Conservation (phyloP, 1,139 yeast genomes). For the Candida sp. region DNA sequence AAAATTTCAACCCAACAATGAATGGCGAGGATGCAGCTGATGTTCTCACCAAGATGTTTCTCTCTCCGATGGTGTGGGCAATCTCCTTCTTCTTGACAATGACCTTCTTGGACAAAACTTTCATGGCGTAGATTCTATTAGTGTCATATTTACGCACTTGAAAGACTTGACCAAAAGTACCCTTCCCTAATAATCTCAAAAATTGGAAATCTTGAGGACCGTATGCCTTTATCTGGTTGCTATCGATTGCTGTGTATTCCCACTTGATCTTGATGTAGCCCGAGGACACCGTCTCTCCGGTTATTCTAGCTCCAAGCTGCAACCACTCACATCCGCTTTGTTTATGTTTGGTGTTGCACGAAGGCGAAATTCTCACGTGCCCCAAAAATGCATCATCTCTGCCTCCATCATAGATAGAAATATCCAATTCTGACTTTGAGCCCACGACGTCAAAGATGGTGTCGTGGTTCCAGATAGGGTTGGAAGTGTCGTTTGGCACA, state of each 20-base stretch:
- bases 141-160: conserved; percentile 94
- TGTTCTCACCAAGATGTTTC: conserved; percentile 92
- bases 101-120: conserved; percentile 89
- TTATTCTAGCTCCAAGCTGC: conserved; percentile 69
- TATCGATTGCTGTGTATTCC: conserved; percentile 67
- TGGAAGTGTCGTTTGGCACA: conserved; percentile 36
- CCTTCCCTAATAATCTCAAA: conserved; percentile 88
- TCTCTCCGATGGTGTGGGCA: conserved; percentile 97
- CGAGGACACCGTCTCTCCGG: conserved; percentile 68
- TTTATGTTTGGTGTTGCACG: conserved; percentile 43
- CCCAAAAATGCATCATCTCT: conserved; percentile 87
- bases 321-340: conserved; percentile 65
- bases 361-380: conserved; percentile 75
- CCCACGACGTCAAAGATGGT: conserved; percentile 93
- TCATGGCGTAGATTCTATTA: conserved; percentile 94
- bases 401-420: conserved; percentile 85
- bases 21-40: conserved; percentile 84
- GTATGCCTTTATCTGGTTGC: conserved; percentile 69
- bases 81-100: conserved; percentile 97
- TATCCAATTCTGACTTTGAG: conserved; percentile 79
- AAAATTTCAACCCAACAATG: conserved; percentile 92
- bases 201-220: conserved; percentile 97
- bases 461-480: conserved; percentile 90
- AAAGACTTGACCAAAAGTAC: conserved; percentile 97
- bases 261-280: conserved; percentile 81